Percentiles rank a stretch among this genome's conserved stretches.
These are phyloP conservation scores for Fusarium ramigenum DNA, from an alignment of 2,329 filamentous ascomycete genomes.

Conservation along the genomic window DNA sequence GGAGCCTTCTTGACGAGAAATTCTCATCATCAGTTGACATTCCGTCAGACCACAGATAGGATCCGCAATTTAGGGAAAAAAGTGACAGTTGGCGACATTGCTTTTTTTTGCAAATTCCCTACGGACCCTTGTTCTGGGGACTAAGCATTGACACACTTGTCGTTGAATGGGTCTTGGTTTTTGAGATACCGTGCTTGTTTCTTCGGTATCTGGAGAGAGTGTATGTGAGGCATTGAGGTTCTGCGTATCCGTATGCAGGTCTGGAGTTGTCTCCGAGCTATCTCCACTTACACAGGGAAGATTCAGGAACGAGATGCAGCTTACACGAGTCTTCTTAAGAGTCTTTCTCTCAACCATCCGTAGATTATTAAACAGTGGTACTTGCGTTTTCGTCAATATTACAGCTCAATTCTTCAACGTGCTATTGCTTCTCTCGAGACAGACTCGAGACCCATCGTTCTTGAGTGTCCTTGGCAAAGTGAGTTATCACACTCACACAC, in stretches of 20 bases:
- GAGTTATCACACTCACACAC: neutral
- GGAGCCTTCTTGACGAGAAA: neutral
- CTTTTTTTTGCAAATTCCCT: neutral
- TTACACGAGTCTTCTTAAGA: too few relatives aligned
- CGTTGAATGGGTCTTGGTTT: neutral
- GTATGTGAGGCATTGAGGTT: neutral
- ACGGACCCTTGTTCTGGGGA: conserved; percentile 15
- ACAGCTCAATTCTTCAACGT: neutral
- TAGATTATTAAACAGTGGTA: neutral
- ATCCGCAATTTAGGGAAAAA: conserved; percentile 12
- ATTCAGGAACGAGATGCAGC: conserved; percentile 2
- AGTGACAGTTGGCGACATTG: neutral
- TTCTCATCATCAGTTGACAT: neutral
- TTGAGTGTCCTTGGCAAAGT: neutral
- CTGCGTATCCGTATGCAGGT: neutral
- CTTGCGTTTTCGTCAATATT: neutral
- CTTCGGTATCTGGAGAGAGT: too few relatives aligned
- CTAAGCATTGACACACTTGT: conserved; percentile 26
- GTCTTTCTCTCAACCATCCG: neutral
- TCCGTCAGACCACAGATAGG: neutral
- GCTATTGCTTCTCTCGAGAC: neutral
- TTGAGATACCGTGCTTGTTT: neutral
- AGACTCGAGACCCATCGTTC: neutral
- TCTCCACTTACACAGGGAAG: conserved; percentile 2
- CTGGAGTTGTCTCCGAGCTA: neutral